A percentile compares a stretch with the other conserved stretches of the same genome.
These are phyloP conservation scores for Waltergamsia citrina DNA, from an alignment of 2,329 filamentous ascomycete species.

Conservation along the genomic window DNA sequence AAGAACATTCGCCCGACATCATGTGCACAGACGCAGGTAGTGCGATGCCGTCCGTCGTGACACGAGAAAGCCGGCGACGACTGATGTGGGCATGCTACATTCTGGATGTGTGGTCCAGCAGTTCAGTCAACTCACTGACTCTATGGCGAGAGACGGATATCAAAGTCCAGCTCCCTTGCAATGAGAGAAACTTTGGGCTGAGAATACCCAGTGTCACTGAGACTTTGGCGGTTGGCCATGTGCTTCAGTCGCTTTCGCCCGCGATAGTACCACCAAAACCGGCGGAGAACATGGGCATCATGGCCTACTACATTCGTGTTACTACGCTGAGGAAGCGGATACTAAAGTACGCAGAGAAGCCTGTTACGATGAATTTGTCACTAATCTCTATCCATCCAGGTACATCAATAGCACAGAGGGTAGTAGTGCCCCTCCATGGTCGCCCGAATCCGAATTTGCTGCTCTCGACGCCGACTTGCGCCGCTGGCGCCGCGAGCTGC, in stretches of 20 bases:
- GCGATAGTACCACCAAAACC: constrained; percentile 26
- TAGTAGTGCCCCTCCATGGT: constrained; percentile 28
- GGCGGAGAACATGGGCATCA: constrained; percentile 31
- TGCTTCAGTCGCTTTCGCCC: constrained; percentile 27
- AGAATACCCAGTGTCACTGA: constrained; percentile 28
- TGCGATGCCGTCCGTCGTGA: constrained; percentile 20
- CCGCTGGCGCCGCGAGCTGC: constrained; percentile 29
- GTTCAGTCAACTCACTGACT: constrained; percentile 26
- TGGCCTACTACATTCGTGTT: constrained; percentile 31
- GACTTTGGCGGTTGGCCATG: constrained; percentile 28
- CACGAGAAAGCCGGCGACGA: constrained; percentile 25
- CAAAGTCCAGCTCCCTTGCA: constrained; percentile 29
- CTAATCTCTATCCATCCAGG: constrained; percentile 10
- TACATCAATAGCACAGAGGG: constrained; percentile 32
- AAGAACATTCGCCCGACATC: constrained; percentile 24
- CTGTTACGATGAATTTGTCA: too few species aligned
- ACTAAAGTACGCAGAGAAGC: constrained; percentile 17
- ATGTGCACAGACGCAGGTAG: constrained; percentile 22
- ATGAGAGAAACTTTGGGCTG: constrained; percentile 30
- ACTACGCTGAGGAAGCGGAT: constrained; percentile 30
- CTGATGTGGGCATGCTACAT: constrained; percentile 33
- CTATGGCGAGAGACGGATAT: constrained; percentile 28
- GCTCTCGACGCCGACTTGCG: constrained; percentile 27
- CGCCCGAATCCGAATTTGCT: constrained; percentile 30
- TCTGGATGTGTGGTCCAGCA: constrained; percentile 28